Evolutionary conservation across 2,329 filamentous ascomycete genomes (phyloP).

Genomic region (Fusarium continuum): DNA sequence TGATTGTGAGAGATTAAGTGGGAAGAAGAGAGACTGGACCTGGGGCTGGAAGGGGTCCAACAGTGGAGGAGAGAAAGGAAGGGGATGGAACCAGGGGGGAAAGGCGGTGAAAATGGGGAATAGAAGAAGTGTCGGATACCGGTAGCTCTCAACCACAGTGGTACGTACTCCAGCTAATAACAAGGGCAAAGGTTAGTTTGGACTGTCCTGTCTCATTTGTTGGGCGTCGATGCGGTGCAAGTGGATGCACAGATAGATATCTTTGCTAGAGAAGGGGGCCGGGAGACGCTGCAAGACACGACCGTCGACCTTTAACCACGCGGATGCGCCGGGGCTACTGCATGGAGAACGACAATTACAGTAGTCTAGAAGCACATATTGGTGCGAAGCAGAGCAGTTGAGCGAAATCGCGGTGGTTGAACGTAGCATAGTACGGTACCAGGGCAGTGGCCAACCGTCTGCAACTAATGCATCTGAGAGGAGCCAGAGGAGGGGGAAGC

Average conservation of each 20-base stretch:
- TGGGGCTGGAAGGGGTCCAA: slow-evolving; percentile 29
- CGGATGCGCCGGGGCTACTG: slow-evolving; percentile 37
- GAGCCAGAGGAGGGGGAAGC: slow-evolving; percentile 18
- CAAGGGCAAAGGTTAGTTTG: slow-evolving; percentile 22
- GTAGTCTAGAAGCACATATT: slow-evolving; percentile 36
- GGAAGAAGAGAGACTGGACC: slow-evolving; percentile 28
- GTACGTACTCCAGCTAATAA: slow-evolving; percentile 10
- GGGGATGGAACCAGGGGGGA: slow-evolving; percentile 25
- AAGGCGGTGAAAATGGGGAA: slow-evolving; percentile 43
- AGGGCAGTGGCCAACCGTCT: slow-evolving; percentile 35
- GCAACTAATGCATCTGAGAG: slow-evolving; percentile 27
- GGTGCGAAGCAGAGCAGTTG: slow-evolving; percentile 4
- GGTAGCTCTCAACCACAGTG: slow-evolving; percentile 2
- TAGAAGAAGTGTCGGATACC: slow-evolving; percentile 14
- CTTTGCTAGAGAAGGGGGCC: slow-evolving; percentile 15
- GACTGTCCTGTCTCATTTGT: slow-evolving; percentile 25
- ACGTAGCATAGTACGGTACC: slow-evolving; percentile 5
- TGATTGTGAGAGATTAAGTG: slow-evolving; percentile 35
- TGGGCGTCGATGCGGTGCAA: slow-evolving; percentile 30
- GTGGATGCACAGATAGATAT: slow-evolving; percentile 24
- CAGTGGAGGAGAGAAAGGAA: slow-evolving; percentile 30
- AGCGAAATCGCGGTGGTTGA: slow-evolving; percentile 5
- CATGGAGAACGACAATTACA: slow-evolving; percentile 38
- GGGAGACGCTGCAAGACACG: slow-evolving; percentile 40
- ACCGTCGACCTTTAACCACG: slow-evolving; percentile 36